Percentiles rank a stretch among this genome's conserved stretches.
Conservation (phyloP, 768 basidiomycete genomes). For the Leccinum rimulosum region DNA sequence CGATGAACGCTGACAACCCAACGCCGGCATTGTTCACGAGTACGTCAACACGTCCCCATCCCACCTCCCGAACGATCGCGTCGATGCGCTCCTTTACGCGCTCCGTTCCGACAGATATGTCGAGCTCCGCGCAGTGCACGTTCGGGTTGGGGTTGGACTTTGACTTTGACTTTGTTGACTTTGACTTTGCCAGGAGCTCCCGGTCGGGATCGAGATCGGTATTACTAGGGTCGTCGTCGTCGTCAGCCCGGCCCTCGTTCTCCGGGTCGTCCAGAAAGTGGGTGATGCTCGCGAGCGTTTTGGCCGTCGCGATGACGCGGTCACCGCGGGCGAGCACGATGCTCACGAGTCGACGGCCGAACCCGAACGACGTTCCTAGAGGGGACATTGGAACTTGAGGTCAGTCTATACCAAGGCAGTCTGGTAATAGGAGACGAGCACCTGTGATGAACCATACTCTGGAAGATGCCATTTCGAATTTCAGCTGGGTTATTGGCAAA, state of each 20-base stretch:
- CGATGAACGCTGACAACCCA: slow-evolving; percentile 44
- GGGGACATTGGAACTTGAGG: neutral
- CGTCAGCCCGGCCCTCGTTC: neutral
- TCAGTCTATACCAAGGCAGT: neutral
- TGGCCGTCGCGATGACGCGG: slow-evolving; percentile 58
- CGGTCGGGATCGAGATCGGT: neutral
- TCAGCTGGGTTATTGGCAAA: neutral
- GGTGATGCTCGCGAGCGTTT: slow-evolving; percentile 41
- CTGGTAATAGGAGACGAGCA: neutral
- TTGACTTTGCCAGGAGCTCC: slow-evolving; percentile 6
- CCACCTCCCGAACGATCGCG: slow-evolving; percentile 35
- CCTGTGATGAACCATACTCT: slow-evolving; percentile 27
- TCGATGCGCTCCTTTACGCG: slow-evolving; percentile 42
- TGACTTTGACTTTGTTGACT: slow-evolving; percentile 25
- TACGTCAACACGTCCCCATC: slow-evolving; percentile 57
- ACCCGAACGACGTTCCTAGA: slow-evolving; percentile 56
- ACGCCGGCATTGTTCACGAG: slow-evolving; percentile 65
- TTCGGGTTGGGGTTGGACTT: neutral
- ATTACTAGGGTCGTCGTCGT: neutral
- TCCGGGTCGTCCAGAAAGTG: slow-evolving; percentile 18
- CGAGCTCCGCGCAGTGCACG: slow-evolving; percentile 47
- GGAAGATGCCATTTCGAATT: slow-evolving; percentile 2
- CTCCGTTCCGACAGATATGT: slow-evolving; percentile 47
- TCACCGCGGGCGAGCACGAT: slow-evolving; percentile 54
- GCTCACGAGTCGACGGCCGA: slow-evolving; percentile 52